Conservation (phyloP, 768 basidiomycete genomes). For the Chalciporus chontae region DNA sequence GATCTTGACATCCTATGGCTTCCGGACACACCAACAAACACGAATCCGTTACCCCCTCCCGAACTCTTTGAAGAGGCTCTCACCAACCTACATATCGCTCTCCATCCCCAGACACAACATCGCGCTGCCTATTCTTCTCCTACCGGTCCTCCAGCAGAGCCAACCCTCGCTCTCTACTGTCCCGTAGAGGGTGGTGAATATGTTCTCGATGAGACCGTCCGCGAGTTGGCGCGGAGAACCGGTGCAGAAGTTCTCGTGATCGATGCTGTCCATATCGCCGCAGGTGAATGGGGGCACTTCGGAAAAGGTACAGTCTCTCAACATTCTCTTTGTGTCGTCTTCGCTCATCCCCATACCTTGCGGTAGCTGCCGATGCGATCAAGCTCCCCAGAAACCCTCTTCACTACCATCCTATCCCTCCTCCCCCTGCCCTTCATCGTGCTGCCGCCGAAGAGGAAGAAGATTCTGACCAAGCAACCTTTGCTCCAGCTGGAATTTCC, state of each 20-base stretch:
- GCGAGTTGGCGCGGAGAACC: conserved; percentile 68
- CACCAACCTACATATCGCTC: conserved; percentile 68
- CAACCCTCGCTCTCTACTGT: conserved; percentile 81
- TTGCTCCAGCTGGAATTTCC: conserved; percentile 32
- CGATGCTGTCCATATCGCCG: conserved; percentile 80
- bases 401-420: conserved; percentile 48
- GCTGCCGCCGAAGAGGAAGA: conserved; percentile 39
- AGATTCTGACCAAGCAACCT: conserved; percentile 47
- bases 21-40: conserved; percentile 34
- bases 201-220: conserved; percentile 74
- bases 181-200: conserved; percentile 82
- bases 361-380: conserved; percentile 62
- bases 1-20: conserved; percentile 66
- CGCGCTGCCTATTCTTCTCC: conserved; percentile 58
- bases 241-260: conserved; percentile 81
- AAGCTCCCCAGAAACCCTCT: conserved; percentile 73
- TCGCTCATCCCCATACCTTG: conserved; percentile 6
- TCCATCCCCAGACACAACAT: conserved; percentile 82
- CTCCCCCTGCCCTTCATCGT: conserved; percentile 27
- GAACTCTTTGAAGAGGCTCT: conserved; percentile 75
- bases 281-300: conserved; percentile 84
- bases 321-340: not conserved
- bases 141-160: conserved; percentile 59
- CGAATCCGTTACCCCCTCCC: conserved; percentile 55
- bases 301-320: conserved; percentile 56